These are phyloP conservation scores for Dendrobium officinale DNA, from an alignment of 106 monocot genomes.

Conservation along the genomic window DNA sequence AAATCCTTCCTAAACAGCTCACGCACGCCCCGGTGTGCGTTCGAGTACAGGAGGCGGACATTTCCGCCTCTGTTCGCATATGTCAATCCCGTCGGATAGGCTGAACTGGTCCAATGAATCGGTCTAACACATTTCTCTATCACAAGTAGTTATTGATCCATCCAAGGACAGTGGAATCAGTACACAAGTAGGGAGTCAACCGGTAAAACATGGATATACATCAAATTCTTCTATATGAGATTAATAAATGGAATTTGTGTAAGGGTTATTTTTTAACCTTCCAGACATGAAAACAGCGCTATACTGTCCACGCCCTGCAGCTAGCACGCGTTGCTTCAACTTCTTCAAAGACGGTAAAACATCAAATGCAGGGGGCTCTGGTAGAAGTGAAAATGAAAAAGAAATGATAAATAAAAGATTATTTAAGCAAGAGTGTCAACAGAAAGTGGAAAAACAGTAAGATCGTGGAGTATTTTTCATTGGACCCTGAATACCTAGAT, in stretches of 20 bases:
- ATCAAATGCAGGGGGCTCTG: constrained; percentile 96
- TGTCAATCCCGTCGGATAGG: no score
- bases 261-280: constrained; percentile 40
- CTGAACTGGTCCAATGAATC: no score
- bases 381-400: constrained; percentile 5
- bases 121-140: no score
- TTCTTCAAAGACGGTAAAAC: constrained; percentile 82
- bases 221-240: not conserved
- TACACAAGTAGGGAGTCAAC: no score
- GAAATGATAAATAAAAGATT: not conserved
- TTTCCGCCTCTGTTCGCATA: no score
- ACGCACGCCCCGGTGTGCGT: no score
- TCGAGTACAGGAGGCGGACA: no score
- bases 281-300: constrained; percentile 98
- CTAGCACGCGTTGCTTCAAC: constrained; percentile 77
- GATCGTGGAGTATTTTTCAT: not conserved
- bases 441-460: not conserved
- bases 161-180: no score
- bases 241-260: not conserved
- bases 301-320: constrained; percentile 73
- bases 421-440: not conserved
- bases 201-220: no score
- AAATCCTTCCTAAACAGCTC: no score
- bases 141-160: no score
- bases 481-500: constrained; percentile 56